A percentile compares a stretch with the other conserved stretches of the same genome.
phyloP scores from a whole-genome alignment of 2,329 filamentous ascomycete species.

The Penicillium verrucosum region DNA sequence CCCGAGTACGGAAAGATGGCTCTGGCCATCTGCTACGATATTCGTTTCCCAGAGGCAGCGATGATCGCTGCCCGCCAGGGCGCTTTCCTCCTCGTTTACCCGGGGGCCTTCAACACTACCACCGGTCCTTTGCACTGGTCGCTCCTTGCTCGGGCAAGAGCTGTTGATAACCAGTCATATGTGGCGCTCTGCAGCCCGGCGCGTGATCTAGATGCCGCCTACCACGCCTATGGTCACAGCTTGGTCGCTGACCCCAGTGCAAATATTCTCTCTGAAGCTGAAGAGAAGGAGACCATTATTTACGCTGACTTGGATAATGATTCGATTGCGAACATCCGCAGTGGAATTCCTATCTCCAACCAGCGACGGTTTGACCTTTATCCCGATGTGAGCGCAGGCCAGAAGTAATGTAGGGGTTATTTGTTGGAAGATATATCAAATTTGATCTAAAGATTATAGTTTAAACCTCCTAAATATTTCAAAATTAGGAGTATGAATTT shows the following conservation, averaged over 20 bases:
- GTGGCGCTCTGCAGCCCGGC: slow-evolving; percentile 91
- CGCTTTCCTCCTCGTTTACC: slow-evolving; percentile 86
- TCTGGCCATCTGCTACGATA: slow-evolving; percentile 94
- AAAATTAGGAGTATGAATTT: background rate
- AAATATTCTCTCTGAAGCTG: slow-evolving; percentile 72
- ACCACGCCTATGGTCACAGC: slow-evolving; percentile 90
- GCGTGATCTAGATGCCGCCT: slow-evolving; percentile 70
- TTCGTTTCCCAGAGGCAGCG: slow-evolving; percentile 92
- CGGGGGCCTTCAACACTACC: slow-evolving; percentile 94
- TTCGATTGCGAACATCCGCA: slow-evolving; percentile 71
- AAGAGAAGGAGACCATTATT: slow-evolving; percentile 72
- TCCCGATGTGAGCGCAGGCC: slow-evolving; percentile 69
- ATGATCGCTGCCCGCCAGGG: slow-evolving; percentile 81
- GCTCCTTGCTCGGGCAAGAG: slow-evolving; percentile 74
- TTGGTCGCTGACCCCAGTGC: slow-evolving; percentile 86
- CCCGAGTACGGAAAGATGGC: slow-evolving; percentile 85
- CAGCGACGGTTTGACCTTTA: slow-evolving; percentile 96
- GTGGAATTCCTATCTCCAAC: slow-evolving; percentile 75
- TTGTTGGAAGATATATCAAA: background rate
- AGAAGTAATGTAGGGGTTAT: slow-evolving; percentile 6
- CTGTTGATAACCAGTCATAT: slow-evolving; percentile 91
- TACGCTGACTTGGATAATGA: slow-evolving; percentile 67
- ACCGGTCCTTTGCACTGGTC: slow-evolving; percentile 92
- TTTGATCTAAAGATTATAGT: background rate
- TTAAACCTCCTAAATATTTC: background rate